phyloP scores from a whole-genome alignment of 257 asterid species.

The Nicotiana tomentosiformis region DNA sequence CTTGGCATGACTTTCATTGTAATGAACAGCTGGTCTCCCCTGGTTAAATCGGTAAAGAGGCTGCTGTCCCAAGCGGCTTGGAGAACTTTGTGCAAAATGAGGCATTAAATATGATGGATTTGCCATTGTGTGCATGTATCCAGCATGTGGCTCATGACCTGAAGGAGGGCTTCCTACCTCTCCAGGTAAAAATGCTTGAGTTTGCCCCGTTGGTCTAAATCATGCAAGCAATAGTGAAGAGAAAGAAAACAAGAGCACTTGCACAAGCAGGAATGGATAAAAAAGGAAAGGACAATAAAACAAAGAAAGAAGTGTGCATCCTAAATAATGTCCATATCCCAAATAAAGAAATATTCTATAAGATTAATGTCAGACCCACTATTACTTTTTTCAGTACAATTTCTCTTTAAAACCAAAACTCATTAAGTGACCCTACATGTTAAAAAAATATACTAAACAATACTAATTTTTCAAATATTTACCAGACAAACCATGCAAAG shows the following conservation, averaged over 20 bases:
- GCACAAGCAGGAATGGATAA: not conserved
- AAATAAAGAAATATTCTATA: not conserved
- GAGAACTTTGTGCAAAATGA: slow-evolving; percentile 53
- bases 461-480: not conserved
- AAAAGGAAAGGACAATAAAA: not conserved
- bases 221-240: slow-evolving; percentile 7
- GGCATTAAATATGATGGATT: slow-evolving; percentile 57
- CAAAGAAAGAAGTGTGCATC: not conserved
- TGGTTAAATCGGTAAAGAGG: slow-evolving; percentile 51
- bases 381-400: not conserved
- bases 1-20: slow-evolving; percentile 40
- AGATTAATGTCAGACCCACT: not conserved
- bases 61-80: slow-evolving; percentile 64
- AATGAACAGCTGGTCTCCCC: slow-evolving; percentile 56
- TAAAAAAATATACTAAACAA: not conserved
- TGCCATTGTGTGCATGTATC: slow-evolving; percentile 34
- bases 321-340: not conserved
- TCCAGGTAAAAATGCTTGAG: slow-evolving; percentile 50
- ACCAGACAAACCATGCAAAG: not conserved
- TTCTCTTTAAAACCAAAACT: not conserved
- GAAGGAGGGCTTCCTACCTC: slow-evolving; percentile 50
- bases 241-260: not conserved
- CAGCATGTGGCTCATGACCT: slow-evolving; percentile 36
- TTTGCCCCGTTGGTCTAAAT: slow-evolving; percentile 53
- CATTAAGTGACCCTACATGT: not conserved